A percentile compares a stretch with the other conserved stretches of the same genome.
phyloP scores from a whole-genome alignment of 495 filamentous ascomycete species.

The Aspergillus cristatus region DNA sequence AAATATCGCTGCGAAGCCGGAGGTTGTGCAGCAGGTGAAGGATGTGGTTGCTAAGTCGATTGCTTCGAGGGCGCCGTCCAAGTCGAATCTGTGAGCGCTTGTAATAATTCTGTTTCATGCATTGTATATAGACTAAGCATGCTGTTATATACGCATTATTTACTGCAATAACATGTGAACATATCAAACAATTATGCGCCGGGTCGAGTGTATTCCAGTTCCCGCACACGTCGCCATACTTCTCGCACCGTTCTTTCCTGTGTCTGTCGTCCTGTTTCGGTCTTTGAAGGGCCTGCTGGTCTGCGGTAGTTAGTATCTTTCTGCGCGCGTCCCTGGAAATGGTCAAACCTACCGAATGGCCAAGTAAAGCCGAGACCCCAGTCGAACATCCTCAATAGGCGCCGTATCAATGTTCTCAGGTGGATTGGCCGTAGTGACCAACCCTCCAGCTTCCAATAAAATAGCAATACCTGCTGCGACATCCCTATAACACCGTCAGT shows the following conservation, averaged over 20 bases:
- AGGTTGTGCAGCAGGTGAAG: conserved; percentile 40
- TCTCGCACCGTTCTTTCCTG: conserved; percentile 61
- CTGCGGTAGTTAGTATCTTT: conserved; percentile 17
- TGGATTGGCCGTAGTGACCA: conserved; percentile 59
- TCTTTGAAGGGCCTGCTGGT: conserved; percentile 50
- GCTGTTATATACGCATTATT: conserved; percentile 5
- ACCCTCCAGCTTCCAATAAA: conserved; percentile 49
- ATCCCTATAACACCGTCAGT: conserved; percentile 27
- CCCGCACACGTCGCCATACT: conserved; percentile 54
- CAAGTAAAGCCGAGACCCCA: conserved; percentile 57
- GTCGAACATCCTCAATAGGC: conserved; percentile 44
- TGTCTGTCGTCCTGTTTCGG: conserved; percentile 49
- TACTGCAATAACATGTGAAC: conserved; percentile 1
- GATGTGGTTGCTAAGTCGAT: conserved; percentile 36
- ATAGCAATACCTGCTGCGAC: conserved; percentile 49
- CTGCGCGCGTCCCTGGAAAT: too few species aligned
- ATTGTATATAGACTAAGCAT: conserved; percentile 19
- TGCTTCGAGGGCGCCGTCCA: conserved; percentile 20
- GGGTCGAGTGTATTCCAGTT: conserved; percentile 51
- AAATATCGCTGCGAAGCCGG: conserved; percentile 43
- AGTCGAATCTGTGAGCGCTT: conserved; percentile 26
- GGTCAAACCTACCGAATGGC: conserved; percentile 43
- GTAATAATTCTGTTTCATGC: conserved; percentile 14
- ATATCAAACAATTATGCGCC: conserved; percentile 22
- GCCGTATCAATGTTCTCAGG: conserved; percentile 44